Conservation (phyloP, 768 basidiomycete species). For the Lactifluus pinguis region DNA sequence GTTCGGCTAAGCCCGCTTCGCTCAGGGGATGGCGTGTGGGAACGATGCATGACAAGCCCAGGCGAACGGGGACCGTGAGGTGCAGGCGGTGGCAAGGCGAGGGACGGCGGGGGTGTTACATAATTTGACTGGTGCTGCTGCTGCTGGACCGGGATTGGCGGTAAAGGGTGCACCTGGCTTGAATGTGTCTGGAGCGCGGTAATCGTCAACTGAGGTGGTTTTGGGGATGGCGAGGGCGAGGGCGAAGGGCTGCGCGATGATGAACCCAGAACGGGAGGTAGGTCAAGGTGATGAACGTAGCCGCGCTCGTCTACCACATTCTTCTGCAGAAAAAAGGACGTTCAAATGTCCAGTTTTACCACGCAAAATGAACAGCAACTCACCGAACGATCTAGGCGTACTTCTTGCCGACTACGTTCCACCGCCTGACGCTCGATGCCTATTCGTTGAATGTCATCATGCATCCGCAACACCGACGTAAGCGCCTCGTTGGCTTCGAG, state of each 20-base stretch:
- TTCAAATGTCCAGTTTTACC: not conserved
- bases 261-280: conserved; percentile 25
- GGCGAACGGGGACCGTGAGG: conserved; percentile 69
- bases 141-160: conserved; percentile 27
- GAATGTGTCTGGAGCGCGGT: conserved; percentile 24
- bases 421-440: conserved; percentile 52
- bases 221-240: conserved; percentile 34
- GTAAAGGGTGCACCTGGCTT: conserved; percentile 30
- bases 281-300: conserved; percentile 25
- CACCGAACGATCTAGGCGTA: conserved; percentile 58
- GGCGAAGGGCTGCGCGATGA: conserved; percentile 39
- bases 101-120: conserved; percentile 27
- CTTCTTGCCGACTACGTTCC: conserved; percentile 62
- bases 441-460: conserved; percentile 69
- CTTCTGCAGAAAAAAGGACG: conserved; percentile 22
- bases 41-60: conserved; percentile 35
- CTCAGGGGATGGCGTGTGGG: conserved; percentile 67
- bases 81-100: conserved; percentile 58
- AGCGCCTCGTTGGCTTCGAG: conserved; percentile 69
- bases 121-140: conserved; percentile 9
- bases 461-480: conserved; percentile 55
- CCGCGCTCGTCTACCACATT: conserved; percentile 32
- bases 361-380: conserved; percentile 20
- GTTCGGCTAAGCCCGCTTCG: conserved; percentile 23
- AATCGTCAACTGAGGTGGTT: conserved; percentile 26